phyloP scores from a whole-genome alignment of 352 stramenopile species.

The Pythium scleroteichum region DNA sequence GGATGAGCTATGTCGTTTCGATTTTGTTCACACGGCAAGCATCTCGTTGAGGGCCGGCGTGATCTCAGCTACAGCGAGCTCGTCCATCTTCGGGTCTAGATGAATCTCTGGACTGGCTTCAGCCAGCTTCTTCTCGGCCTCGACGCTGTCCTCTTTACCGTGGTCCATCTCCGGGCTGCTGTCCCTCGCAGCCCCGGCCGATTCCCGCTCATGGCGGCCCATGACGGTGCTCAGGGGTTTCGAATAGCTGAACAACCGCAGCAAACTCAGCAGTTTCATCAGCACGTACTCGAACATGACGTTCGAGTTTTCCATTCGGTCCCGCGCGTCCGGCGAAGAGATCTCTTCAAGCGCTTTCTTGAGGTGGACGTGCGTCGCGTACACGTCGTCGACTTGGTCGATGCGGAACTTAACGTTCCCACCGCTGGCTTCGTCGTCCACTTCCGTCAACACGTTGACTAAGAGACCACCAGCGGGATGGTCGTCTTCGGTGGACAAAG shows the following conservation, averaged over 20 bases:
- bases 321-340: slow-evolving; percentile 63
- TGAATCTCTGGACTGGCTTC: background rate
- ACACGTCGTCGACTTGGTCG: slow-evolving; percentile 54
- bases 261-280: slow-evolving; percentile 65
- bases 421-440: slow-evolving; percentile 60
- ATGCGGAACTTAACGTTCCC: slow-evolving; percentile 75
- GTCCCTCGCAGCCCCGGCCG: background rate
- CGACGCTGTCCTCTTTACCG: background rate
- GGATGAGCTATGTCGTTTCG: background rate
- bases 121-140: slow-evolving; percentile 12
- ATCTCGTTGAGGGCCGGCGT: background rate
- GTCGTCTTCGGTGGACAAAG: slow-evolving; percentile 7
- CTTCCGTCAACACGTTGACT: slow-evolving; percentile 67
- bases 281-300: slow-evolving; percentile 81
- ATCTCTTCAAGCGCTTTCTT: slow-evolving; percentile 60
- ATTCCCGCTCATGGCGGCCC: slow-evolving; percentile 8
- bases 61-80: slow-evolving; percentile 15
- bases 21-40: background rate
- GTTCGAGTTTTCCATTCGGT: slow-evolving; percentile 78
- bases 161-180: background rate
- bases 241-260: slow-evolving; percentile 77
- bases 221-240: slow-evolving; percentile 35
- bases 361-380: slow-evolving; percentile 73
- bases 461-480: slow-evolving; percentile 40
- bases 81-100: slow-evolving; percentile 14